Conservation (phyloP, 139 green algal genomes). For the Pleodorina starrii region DNA sequence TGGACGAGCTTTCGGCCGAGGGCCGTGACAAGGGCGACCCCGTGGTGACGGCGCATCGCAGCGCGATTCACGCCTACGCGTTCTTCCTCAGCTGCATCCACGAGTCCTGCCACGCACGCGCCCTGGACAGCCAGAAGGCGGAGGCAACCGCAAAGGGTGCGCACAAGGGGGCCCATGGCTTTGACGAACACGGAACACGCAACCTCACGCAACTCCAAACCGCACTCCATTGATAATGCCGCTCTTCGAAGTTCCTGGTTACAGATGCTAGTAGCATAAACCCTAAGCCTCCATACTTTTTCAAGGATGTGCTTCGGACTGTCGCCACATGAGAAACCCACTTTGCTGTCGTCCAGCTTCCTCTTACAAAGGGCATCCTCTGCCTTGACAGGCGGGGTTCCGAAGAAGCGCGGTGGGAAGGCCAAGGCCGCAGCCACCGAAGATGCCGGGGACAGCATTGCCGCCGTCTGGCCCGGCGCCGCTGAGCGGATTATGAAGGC, state of each 20-base stretch:
- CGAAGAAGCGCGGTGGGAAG: conserved; percentile 8
- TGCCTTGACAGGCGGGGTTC: background rate
- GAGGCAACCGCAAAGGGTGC: conserved; percentile 5
- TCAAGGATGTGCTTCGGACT: no score
- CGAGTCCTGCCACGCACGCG: no score
- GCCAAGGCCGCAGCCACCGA: background rate
- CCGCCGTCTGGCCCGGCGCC: background rate
- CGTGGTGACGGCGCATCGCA: background rate
- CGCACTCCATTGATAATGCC: no score
- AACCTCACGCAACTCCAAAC: no score
- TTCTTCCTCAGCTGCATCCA: conserved; percentile 6
- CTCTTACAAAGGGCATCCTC: no score
- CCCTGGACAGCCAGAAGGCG: background rate
- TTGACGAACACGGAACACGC: no score
- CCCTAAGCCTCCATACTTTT: no score
- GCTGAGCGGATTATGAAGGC: background rate
- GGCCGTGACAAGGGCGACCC: conserved; percentile 5
- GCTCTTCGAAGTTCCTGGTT: no score
- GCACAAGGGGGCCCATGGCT: no score
- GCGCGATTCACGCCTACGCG: conserved; percentile 12
- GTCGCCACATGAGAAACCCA: no score
- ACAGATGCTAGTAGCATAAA: no score
- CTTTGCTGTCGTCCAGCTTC: no score
- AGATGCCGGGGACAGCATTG: background rate
- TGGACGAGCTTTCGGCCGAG: background rate